Evolutionary conservation across 495 filamentous ascomycete species (phyloP).

Genomic region (Talaromyces liani): DNA sequence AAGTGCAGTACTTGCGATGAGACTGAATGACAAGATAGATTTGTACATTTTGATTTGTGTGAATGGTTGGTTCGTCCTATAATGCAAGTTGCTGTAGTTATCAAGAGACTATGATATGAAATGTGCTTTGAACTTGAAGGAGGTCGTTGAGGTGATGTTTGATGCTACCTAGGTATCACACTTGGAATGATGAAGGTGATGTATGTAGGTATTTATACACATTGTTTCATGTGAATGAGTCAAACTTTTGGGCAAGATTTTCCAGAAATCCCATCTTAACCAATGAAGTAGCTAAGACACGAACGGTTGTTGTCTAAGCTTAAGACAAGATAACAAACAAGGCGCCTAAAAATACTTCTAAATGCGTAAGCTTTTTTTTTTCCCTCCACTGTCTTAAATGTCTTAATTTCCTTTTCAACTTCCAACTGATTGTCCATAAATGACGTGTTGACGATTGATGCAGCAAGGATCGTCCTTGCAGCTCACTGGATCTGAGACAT

Average conservation of each 20-base stretch:
- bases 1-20: slow-evolving; percentile 40
- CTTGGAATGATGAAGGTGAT: background rate
- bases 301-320: background rate
- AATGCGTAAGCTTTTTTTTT: background rate
- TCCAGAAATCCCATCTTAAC: background rate
- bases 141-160: background rate
- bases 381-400: background rate
- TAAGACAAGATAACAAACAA: background rate
- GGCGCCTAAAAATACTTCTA: background rate
- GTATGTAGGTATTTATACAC: background rate
- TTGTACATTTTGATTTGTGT: slow-evolving; percentile 8
- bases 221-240: background rate
- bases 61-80: background rate
- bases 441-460: background rate
- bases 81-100: background rate
- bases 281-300: background rate
- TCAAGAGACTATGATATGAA: background rate
- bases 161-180: background rate
- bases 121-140: background rate
- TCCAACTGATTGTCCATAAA: background rate
- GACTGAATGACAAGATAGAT: slow-evolving; percentile 15
- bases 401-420: background rate
- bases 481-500: background rate
- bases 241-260: background rate
- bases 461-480: background rate